A percentile compares a stretch with the other conserved stretches of the same genome.
These are phyloP conservation scores for Haberlea rhodopensis DNA, from an alignment of 257 asterid genomes.

Conservation along the genomic window DNA sequence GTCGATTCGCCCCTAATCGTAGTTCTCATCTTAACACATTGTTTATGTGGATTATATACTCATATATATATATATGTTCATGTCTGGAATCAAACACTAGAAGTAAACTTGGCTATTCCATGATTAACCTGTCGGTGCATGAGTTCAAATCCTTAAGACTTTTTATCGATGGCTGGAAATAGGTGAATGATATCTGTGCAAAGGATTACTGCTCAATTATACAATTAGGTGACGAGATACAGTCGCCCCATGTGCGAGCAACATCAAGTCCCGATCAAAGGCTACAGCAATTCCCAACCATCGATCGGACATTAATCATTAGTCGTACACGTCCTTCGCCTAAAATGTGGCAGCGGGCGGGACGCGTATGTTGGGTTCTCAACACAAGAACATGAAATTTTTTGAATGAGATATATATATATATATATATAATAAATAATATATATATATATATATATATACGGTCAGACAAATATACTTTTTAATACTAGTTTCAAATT, in stretches of 20 bases:
- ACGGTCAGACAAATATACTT: no score
- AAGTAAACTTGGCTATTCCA: no score
- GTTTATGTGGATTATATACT: no score
- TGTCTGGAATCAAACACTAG: no score
- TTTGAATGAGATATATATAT: neutral
- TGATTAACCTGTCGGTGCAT: no score
- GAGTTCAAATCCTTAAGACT: no score
- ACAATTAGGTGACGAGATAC: neutral
- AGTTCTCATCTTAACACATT: no score
- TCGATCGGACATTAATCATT: neutral
- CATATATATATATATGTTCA: no score
- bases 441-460: no score
- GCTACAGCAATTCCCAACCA: neutral
- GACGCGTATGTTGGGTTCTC: neutral
- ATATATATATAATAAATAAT: no score
- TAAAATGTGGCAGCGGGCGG: neutral
- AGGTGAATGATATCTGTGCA: neutral
- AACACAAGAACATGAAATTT: neutral
- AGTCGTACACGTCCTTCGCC: conserved; percentile 3
- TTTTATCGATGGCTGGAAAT: neutral
- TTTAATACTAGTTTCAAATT: no score
- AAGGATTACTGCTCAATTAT: neutral
- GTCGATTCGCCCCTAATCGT: no score
- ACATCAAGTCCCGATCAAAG: neutral
- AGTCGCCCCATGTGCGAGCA: neutral